Base-by-base conservation (phyloP, 2,329 filamentous ascomycete genomes). In the Oidium heveae region DNA sequence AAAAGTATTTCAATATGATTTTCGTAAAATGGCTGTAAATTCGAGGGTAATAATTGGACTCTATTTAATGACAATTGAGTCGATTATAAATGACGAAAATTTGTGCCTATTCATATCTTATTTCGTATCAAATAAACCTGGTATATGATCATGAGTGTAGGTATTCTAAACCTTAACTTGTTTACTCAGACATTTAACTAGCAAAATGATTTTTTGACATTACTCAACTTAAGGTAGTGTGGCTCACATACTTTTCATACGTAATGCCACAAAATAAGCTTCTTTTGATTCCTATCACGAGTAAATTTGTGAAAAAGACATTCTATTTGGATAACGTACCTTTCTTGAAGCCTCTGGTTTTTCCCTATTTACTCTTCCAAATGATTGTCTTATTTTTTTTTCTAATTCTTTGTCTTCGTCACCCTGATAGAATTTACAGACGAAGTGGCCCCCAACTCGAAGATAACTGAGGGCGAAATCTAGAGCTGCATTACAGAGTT, bases 361-460 rank as follows among this genome's bases (percentile, higher is more conserved):
- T 66, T 94, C 84, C 57, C 88, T 75, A 62, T 83, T 73, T 1
- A 98, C 91, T 60, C 77, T 84, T 18, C 71, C 69, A 65, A 98
- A 98, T 61, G 94, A 70, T 52, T 74, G 77, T 65, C 77, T 85
- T 43, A 98, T 71, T 61, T 77, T 77, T 57, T 69, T 72, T 69
- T 95, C 86, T 12, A 98, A 68, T 1, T 70, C 71, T 68, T 84
- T 88, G 63, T 96, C 89, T 66, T 95, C 88, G 5, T 74, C 67
- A 3, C 91, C 91, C 66, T 94, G 86, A 67, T 96, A 98, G 68
- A 94, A 98, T 68, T 98, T 98, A 75, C 89, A 95, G 47, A 98
- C 76, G 62, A 98, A 94, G 66, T 94, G 83, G 1, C 93, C 91
- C 20, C 86, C 86, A 3, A 76, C 69, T 61, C 77, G 81, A 22